Conservation (phyloP, 345 rosid genomes). For the Arabis alpina region DNA sequence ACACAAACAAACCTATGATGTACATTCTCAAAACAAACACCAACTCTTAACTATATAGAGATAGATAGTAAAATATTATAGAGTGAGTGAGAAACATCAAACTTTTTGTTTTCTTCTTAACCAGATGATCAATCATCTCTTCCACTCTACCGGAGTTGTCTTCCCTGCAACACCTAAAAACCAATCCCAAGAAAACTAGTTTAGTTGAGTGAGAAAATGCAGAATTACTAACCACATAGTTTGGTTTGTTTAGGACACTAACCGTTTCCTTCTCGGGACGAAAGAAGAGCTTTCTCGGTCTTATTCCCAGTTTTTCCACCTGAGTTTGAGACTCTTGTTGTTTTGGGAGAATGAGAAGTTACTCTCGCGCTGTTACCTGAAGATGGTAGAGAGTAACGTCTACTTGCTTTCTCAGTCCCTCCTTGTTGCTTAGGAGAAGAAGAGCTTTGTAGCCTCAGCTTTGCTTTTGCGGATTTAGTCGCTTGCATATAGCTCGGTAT, state of each 20-base stretch:
- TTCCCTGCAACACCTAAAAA: constrained; percentile 56
- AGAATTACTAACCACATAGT: constrained; percentile 13
- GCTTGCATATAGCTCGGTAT: constrained; percentile 94
- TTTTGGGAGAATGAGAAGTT: constrained; percentile 79
- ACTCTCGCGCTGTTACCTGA: constrained; percentile 58
- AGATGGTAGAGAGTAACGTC: constrained; percentile 87
- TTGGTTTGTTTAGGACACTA: constrained; percentile 31
- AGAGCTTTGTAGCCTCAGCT: constrained; percentile 81
- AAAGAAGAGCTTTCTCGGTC: constrained; percentile 50
- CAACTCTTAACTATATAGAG: constrained; percentile 14
- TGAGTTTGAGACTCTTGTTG: constrained; percentile 56
- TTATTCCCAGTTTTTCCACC: constrained; percentile 64
- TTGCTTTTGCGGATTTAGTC: constrained; percentile 89
- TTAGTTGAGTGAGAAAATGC: constrained; percentile 7
- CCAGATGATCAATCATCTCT: constrained; percentile 47
- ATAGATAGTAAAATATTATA: constrained; percentile 35
- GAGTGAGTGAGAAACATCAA: constrained; percentile 13
- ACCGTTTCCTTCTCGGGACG: constrained; percentile 72
- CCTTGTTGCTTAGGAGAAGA: constrained; percentile 60
- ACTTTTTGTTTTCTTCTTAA: constrained; percentile 11
- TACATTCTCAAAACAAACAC: neutral
- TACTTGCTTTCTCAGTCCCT: constrained; percentile 56
- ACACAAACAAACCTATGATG: neutral
- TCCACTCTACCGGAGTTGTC: constrained; percentile 64
- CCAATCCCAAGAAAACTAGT: constrained; percentile 1